These are phyloP conservation scores for Euphrasia arctica DNA, from an alignment of 305 asterid genomes.

Conservation along the genomic window DNA sequence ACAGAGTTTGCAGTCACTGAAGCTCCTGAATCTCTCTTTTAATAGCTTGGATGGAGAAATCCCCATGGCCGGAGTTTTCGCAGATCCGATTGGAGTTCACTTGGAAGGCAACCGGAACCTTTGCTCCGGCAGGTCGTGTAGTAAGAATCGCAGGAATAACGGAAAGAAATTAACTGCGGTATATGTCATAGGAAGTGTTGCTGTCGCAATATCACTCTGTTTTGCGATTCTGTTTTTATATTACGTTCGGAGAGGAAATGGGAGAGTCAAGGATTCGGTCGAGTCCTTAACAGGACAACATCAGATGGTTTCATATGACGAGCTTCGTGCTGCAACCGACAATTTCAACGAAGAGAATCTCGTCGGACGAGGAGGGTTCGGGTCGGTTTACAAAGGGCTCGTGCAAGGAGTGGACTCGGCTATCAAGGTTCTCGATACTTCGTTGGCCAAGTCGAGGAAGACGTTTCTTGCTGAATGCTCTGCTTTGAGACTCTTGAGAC, in stretches of 20 bases:
- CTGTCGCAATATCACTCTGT: conserved; percentile 17
- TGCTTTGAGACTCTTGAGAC: conserved; percentile 46
- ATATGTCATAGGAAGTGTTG: conserved; percentile 17
- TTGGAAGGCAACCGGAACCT: conserved; percentile 44
- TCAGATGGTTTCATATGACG: conserved; percentile 46
- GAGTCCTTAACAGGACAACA: conserved; percentile 27
- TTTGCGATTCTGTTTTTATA: conserved; percentile 26
- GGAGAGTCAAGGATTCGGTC: background rate
- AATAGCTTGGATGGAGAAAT: conserved; percentile 51
- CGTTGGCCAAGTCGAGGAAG: conserved; percentile 30
- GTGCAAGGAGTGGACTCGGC: conserved; percentile 38
- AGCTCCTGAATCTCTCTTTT: conserved; percentile 51
- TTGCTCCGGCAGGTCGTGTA: conserved; percentile 28
- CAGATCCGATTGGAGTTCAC: conserved; percentile 40
- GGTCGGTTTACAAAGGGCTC: conserved; percentile 46
- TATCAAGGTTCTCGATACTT: conserved; percentile 45
- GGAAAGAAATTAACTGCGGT: conserved; percentile 7
- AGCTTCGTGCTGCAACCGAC: conserved; percentile 48
- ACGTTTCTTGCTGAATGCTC: conserved; percentile 51
- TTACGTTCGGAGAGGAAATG: conserved; percentile 28
- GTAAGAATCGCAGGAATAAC: conserved; percentile 4
- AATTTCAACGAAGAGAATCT: conserved; percentile 44
- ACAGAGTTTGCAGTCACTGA: conserved; percentile 37
- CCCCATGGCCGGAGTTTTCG: conserved; percentile 43
- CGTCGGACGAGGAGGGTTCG: conserved; percentile 55